Evolutionary conservation across 371 early-diverging fungal species (phyloP), one percentile per base, ranked within the genome.

Genomic region (Rhizopus sp.): DNA sequence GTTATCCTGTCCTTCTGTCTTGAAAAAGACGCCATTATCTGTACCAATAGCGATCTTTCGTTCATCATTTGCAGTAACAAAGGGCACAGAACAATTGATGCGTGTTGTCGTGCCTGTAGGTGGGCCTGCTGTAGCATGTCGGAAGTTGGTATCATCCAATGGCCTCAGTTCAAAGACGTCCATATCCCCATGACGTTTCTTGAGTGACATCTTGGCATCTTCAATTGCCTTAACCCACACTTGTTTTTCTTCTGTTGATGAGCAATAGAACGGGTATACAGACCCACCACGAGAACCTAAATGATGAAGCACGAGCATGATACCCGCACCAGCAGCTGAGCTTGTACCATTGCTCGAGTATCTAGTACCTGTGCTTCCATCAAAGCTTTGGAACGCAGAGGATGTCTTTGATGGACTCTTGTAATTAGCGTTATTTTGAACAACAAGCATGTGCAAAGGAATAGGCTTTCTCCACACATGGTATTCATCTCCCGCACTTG

Each of bases 191-290:
- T 84, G 77, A 41, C 71, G 61, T 29, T 68, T 70, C 33, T 66
- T 65, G 33, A 73, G 49, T 4, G 73, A 62, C 34, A 82, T 79
- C 53, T 85, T 84, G 62, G 91, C 92, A 60, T 91, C 86, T 59
- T 88, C 87, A 55, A 96, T 92, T 44, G 88, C 87, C 56, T 92
- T 89, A 37, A 86, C 72, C 96, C 96, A 96, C 47, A 87, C 72
- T 52, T 83, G 80, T 32, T 90, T 84, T 55, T 92, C 94, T 1
- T 90, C 88, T n/a, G 78, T 66, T n/a, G 86, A 86, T 8, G 77
- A 75, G 9, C 72, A 73, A 51, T 64, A 75, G 44, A 75, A 75
- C 16, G 64, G 66, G 49, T 75, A 75, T 8, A 69, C 31, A n/a
- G 62, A 56, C 34, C 72, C 74, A 29, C 78, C 72, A 3, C 68